These are phyloP conservation scores for Coelastrella sp. DNA, from an alignment of 139 green algal genomes.

Conservation along the genomic window DNA sequence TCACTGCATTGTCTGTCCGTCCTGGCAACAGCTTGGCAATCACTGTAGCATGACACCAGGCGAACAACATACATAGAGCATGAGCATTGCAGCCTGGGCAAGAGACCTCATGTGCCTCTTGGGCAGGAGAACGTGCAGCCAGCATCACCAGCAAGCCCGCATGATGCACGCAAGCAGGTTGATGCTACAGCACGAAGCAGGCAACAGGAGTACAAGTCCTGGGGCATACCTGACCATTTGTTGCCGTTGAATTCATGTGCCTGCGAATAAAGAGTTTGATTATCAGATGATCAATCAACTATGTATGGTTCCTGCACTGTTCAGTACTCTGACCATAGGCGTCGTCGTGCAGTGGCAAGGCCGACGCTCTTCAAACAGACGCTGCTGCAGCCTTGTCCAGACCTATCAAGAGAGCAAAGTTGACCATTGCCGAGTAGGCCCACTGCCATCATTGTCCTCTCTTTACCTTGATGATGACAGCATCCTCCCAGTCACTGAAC, in stretches of 20 bases:
- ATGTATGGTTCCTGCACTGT: no score
- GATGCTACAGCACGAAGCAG: no score
- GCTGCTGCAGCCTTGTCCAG: no score
- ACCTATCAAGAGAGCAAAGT: no score
- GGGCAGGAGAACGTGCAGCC: not conserved
- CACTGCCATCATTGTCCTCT: not conserved
- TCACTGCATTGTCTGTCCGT: slow-evolving; percentile 91
- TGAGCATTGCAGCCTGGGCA: not conserved
- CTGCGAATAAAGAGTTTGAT: slow-evolving; percentile 27
- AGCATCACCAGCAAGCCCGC: no score
- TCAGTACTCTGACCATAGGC: no score
- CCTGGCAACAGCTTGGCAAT: slow-evolving; percentile 82
- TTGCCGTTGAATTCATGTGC: slow-evolving; percentile 62
- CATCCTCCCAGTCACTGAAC: slow-evolving; percentile 82
- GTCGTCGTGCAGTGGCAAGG: no score
- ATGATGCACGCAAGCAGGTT: no score
- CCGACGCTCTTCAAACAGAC: no score
- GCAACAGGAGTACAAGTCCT: not conserved
- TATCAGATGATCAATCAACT: no score
- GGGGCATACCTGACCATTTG: slow-evolving; percentile 55
- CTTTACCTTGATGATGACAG: slow-evolving; percentile 73
- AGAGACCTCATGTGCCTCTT: not conserved
- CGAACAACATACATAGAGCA: not conserved
- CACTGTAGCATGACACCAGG: slow-evolving; percentile 53
- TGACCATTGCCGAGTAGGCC: no score